Percentiles rank a stretch among this genome's conserved stretches.
Conservation (phyloP, 73 alveolate genomes). For the Paramecium biaurelia region DNA sequence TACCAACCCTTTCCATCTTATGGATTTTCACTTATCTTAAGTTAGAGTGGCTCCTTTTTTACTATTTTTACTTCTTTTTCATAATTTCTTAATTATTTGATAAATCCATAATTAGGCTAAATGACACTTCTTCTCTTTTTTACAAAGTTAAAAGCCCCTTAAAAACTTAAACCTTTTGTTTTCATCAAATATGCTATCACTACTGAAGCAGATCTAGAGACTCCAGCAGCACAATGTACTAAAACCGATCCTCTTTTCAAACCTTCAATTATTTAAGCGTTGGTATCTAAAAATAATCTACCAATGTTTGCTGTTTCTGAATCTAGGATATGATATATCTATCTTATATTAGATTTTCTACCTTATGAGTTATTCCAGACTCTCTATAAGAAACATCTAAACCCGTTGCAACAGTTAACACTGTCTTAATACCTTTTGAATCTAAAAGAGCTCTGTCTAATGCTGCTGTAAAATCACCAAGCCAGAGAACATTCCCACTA, state of each 20-base stretch:
- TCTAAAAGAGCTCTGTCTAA: slow-evolving; percentile 46
- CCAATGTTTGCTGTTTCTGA: slow-evolving; percentile 26
- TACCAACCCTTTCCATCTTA: background rate
- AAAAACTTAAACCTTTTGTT: slow-evolving; percentile 76
- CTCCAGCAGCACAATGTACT: slow-evolving; percentile 93
- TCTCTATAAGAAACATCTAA: slow-evolving; percentile 22
- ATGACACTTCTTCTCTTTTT: slow-evolving; percentile 85
- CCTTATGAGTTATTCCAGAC: background rate
- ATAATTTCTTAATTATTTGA: slow-evolving; percentile 76
- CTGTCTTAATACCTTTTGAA: slow-evolving; percentile 45
- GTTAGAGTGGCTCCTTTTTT: background rate
- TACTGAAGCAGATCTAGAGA: slow-evolving; percentile 87
- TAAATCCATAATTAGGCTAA: slow-evolving; percentile 88
- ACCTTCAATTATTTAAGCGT: slow-evolving; percentile 58
- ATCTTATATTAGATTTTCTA: background rate
- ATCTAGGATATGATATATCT: slow-evolving; percentile 43
- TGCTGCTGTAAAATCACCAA: slow-evolving; percentile 68
- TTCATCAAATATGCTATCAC: slow-evolving; percentile 89
- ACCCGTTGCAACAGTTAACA: slow-evolving; percentile 55
- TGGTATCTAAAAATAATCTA: slow-evolving; percentile 39
- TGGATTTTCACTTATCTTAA: background rate
- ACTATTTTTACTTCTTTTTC: slow-evolving; percentile 65
- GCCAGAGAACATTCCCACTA: slow-evolving; percentile 30
- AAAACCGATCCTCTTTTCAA: slow-evolving; percentile 72
- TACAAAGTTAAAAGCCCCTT: slow-evolving; percentile 80